These are phyloP conservation scores for Leucocoprinus birnbaumii DNA, from an alignment of 768 basidiomycete species.

Conservation along the genomic window DNA sequence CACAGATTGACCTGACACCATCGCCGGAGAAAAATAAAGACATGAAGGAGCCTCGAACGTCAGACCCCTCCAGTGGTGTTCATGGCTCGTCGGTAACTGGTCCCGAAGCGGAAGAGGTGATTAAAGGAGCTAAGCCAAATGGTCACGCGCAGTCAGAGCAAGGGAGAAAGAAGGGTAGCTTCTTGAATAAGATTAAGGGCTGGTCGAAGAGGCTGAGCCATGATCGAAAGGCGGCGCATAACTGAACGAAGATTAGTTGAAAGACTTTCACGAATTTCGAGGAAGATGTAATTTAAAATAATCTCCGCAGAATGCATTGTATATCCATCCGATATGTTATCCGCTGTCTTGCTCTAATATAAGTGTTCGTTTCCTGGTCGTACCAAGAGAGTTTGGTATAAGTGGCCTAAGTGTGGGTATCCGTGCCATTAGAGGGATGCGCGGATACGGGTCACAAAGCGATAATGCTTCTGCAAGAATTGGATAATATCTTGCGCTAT, in stretches of 20 bases:
- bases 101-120: too few relatives aligned
- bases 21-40: neutral
- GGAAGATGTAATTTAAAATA: too few relatives aligned
- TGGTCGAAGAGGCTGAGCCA: slow-evolving; percentile 10
- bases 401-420: neutral
- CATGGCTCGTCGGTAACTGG: too few relatives aligned
- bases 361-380: too few relatives aligned
- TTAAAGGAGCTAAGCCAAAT: too few relatives aligned
- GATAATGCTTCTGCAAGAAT: neutral
- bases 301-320: too few relatives aligned
- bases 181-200: slow-evolving; percentile 2
- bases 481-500: neutral
- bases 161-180: slow-evolving; percentile 1
- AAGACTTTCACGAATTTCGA: too few relatives aligned
- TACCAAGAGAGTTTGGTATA: too few relatives aligned
- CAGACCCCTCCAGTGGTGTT: too few relatives aligned
- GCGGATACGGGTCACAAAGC: neutral
- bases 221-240: neutral
- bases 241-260: neutral
- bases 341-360: too few relatives aligned
- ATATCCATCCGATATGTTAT: too few relatives aligned
- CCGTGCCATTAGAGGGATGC: neutral
- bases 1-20: neutral
- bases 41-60: neutral
- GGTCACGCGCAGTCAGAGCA: neutral